A percentile compares a stretch with the other conserved stretches of the same genome.
Evolutionary conservation across 1,139 yeast species (phyloP).

Genomic region (Protomyces inundatus): DNA sequence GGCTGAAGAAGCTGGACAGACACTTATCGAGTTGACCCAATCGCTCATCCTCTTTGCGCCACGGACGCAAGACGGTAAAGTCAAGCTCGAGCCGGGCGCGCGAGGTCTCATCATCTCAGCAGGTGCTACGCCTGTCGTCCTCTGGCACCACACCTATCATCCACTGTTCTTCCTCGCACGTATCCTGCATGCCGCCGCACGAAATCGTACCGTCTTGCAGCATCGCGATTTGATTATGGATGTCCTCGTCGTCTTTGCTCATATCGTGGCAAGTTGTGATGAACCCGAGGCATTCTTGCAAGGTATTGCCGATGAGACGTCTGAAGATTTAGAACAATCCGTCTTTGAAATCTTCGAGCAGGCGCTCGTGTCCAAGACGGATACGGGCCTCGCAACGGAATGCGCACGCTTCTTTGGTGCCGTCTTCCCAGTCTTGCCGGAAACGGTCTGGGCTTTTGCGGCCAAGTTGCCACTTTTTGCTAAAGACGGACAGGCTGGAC

Average conservation of each 20-base stretch:
- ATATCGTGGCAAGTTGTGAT: constrained; percentile 2
- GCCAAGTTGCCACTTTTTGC: constrained; percentile 51
- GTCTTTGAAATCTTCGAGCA: constrained; percentile 13
- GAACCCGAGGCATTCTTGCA: constrained; percentile 5
- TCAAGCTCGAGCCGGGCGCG: background rate
- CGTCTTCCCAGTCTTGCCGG: constrained; percentile 44
- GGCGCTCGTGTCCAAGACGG: background rate
- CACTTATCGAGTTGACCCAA: constrained; percentile 5
- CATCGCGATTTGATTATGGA: constrained; percentile 6
- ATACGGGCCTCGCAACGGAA: background rate
- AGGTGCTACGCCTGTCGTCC: background rate
- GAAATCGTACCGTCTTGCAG: background rate
- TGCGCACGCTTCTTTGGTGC: constrained; percentile 1
- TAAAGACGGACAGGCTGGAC: constrained; percentile 56
- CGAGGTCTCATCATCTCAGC: constrained; percentile 10
- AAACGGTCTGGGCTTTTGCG: constrained; percentile 57
- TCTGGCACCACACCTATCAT: constrained; percentile 14
- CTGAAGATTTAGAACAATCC: constrained; percentile 1
- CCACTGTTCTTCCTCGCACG: constrained; percentile 6
- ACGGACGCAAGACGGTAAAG: background rate
- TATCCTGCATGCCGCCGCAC: constrained; percentile 7
- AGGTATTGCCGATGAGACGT: background rate
- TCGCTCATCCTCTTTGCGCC: constrained; percentile 8
- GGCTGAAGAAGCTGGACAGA: constrained; percentile 10
- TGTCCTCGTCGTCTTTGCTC: constrained; percentile 1